phyloP scores from a whole-genome alignment of 139 green algal species.

The Ostreobium quekettii region DNA sequence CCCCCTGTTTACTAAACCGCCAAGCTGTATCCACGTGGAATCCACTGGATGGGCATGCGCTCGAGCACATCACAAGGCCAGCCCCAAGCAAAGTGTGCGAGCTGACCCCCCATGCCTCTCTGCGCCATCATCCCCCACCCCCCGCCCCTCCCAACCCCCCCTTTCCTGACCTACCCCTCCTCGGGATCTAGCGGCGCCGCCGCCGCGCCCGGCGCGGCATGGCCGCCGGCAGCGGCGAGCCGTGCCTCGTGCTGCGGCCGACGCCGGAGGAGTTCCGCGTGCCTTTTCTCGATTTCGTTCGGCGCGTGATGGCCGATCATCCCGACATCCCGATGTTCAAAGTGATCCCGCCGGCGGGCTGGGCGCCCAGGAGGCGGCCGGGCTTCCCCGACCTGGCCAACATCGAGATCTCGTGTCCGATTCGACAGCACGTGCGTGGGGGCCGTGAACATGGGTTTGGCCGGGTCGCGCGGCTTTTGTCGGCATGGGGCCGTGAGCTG shows the following conservation, averaged over 20 bases:
- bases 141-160: too few relatives aligned
- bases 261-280: constrained; percentile 40
- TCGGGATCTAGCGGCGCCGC: too few relatives aligned
- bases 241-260: constrained; percentile 31
- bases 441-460: neutral
- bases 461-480: neutral
- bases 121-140: too few relatives aligned
- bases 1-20: too few relatives aligned
- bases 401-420: constrained; percentile 45
- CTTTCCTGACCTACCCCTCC: too few relatives aligned
- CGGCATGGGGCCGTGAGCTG: neutral
- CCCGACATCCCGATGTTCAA: constrained; percentile 59
- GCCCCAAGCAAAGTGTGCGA: too few relatives aligned
- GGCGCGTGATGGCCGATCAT: constrained; percentile 36
- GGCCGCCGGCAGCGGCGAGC: neutral
- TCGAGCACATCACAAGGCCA: too few relatives aligned
- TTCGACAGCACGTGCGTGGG: constrained; percentile 39
- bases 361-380: constrained; percentile 29
- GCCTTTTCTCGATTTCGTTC: constrained; percentile 47
- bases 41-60: too few relatives aligned
- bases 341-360: constrained; percentile 49
- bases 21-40: too few relatives aligned
- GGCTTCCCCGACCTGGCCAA: constrained; percentile 42
- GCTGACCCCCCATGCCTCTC: too few relatives aligned
- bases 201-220: too few relatives aligned